phyloP scores from a whole-genome alignment of 306 rosid species.

The Sechiopsis laciniata region DNA sequence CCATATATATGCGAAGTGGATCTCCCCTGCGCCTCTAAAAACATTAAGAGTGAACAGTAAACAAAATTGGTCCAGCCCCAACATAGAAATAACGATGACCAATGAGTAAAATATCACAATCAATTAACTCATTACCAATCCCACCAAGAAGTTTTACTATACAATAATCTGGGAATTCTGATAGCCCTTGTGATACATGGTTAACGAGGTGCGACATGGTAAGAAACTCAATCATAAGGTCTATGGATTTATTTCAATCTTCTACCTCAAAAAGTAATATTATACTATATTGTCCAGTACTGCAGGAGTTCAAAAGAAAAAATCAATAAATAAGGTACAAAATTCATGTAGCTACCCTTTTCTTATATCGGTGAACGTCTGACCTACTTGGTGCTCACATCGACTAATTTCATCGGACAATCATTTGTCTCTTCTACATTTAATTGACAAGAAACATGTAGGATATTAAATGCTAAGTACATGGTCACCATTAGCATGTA shows the following conservation, averaged over 20 bases:
- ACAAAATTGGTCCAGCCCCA: neutral
- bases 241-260: neutral
- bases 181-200: neutral
- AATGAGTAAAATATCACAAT: neutral
- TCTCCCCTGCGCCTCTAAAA: slow-evolving; percentile 62
- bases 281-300: neutral
- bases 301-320: neutral
- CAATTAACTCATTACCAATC: neutral
- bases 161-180: neutral
- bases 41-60: slow-evolving; percentile 15
- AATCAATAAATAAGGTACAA: neutral
- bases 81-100: slow-evolving; percentile 17
- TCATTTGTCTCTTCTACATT: no score
- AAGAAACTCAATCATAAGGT: no score
- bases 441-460: no score
- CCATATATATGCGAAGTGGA: slow-evolving; percentile 82
- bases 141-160: neutral
- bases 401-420: no score
- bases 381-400: no score
- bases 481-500: no score
- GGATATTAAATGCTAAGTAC: no score
- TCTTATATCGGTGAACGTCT: no score
- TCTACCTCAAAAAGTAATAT: neutral
- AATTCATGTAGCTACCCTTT: neutral
- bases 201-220: neutral